phyloP scores from a whole-genome alignment of 768 basidiomycete genomes.

The Mrakia hoshinonis region DNA sequence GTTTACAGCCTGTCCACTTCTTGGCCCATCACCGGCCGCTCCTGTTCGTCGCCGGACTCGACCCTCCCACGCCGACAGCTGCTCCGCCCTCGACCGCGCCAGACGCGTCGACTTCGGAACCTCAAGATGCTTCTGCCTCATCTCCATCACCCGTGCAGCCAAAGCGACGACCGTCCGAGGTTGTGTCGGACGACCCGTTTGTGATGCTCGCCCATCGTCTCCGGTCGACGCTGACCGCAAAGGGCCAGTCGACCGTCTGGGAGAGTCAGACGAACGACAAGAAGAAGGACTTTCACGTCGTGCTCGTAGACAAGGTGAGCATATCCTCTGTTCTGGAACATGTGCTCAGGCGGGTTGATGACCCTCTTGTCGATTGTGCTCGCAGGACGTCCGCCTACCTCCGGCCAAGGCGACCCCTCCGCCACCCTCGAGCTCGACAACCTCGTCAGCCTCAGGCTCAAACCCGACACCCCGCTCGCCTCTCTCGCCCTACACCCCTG shows the following conservation, averaged over 20 bases:
- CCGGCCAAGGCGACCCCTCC: conserved; percentile 62
- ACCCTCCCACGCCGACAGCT: conserved; percentile 33
- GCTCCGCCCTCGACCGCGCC: conserved; percentile 32
- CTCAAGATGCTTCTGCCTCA: conserved; percentile 10
- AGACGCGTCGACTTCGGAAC: conserved; percentile 7
- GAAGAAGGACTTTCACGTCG: conserved; percentile 57
- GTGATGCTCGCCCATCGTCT: conserved; percentile 53
- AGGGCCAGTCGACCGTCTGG: conserved; percentile 35
- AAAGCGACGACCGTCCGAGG: conserved; percentile 35
- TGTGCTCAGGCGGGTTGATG: background rate
- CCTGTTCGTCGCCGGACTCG: conserved; percentile 88
- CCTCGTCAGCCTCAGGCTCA: conserved; percentile 35
- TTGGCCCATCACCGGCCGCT: conserved; percentile 81
- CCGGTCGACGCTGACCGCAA: conserved; percentile 54
- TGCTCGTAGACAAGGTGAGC: conserved; percentile 70
- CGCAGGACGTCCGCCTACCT: conserved; percentile 66
- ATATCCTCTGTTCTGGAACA: background rate
- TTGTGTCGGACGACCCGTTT: conserved; percentile 52
- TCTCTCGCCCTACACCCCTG: conserved; percentile 78
- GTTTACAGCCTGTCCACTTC: conserved; percentile 46
- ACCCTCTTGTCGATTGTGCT: background rate
- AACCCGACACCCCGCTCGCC: conserved; percentile 70
- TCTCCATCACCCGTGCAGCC: conserved; percentile 31
- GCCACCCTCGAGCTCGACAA: conserved; percentile 33
- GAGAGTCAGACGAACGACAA: conserved; percentile 33